Evolutionary conservation across 352 stramenopile genomes (phyloP).

Genomic region (Globisporangium middletonii): DNA sequence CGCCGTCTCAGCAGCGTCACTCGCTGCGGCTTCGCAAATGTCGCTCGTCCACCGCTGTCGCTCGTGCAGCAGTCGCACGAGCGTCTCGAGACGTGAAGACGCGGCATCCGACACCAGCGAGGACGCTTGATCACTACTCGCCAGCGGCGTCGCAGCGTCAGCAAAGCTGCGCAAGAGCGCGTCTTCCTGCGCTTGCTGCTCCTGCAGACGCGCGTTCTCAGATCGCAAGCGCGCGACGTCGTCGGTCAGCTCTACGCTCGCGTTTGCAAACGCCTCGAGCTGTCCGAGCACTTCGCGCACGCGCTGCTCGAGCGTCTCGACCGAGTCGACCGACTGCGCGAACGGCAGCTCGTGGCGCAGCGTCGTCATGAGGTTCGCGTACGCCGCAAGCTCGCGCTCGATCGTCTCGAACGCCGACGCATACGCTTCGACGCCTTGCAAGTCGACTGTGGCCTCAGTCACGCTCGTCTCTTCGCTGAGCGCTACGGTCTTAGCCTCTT

Average conservation of each 20-base stretch:
- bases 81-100: conserved; percentile 15
- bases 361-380: conserved; percentile 19
- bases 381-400: conserved; percentile 20
- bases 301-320: conserved; percentile 22
- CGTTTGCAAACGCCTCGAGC: conserved; percentile 19
- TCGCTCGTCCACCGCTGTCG: conserved; percentile 6
- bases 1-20: conserved; percentile 1
- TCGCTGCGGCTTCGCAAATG: conserved; percentile 6
- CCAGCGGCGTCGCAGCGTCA: neutral
- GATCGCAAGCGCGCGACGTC: conserved; percentile 6
- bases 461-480: neutral
- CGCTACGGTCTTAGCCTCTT: too few species aligned
- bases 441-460: neutral
- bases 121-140: neutral
- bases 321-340: conserved; percentile 18
- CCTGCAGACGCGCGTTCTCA: conserved; percentile 9
- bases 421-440: conserved; percentile 9
- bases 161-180: neutral
- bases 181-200: conserved; percentile 10
- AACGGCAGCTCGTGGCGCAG: conserved; percentile 26
- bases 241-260: conserved; percentile 14
- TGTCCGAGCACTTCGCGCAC: conserved; percentile 20
- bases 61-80: conserved; percentile 22
- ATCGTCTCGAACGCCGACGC: conserved; percentile 22
- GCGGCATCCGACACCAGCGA: neutral